phyloP scores from a whole-genome alignment of 176 grass and related monocot genomes.

The Calamus simplicifolius region DNA sequence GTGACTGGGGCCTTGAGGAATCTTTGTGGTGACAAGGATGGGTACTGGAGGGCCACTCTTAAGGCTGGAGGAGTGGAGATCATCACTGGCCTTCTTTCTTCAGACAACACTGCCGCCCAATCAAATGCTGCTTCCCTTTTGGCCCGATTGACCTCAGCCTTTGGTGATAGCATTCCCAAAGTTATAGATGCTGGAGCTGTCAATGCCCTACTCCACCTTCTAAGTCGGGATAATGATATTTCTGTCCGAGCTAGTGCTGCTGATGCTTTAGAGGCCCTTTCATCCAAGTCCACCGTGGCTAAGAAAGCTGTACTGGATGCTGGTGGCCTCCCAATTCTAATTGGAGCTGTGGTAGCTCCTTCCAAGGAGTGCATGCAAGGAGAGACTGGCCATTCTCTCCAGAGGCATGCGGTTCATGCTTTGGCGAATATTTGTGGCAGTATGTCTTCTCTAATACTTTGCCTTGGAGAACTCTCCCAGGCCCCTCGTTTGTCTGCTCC shows the following conservation, averaged over 20 bases:
- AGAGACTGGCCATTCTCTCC: conserved; percentile 62
- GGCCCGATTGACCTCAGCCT: conserved; percentile 78
- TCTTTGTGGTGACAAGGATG: conserved; percentile 94
- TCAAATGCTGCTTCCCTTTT: conserved; percentile 94
- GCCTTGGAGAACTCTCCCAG: conserved; percentile 79
- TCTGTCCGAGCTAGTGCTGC: conserved; percentile 82
- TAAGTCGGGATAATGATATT: conserved; percentile 78
- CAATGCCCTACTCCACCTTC: conserved; percentile 73
- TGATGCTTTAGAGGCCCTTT: conserved; percentile 92
- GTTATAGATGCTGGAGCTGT: conserved; percentile 78
- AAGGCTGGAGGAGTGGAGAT: conserved; percentile 94
- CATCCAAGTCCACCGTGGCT: conserved; percentile 76
- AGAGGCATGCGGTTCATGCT: conserved; percentile 70
- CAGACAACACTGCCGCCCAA: conserved; percentile 77
- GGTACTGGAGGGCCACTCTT: conserved; percentile 84
- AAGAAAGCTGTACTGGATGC: conserved; percentile 95
- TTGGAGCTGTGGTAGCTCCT: conserved; percentile 87
- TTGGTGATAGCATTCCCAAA: conserved; percentile 73
- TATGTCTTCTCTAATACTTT: conserved; percentile 67
- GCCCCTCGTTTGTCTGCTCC: conserved; percentile 29
- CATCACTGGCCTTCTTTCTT: conserved; percentile 85
- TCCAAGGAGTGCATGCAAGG: conserved; percentile 95
- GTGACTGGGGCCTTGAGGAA: conserved; percentile 86
- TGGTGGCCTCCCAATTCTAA: conserved; percentile 74
- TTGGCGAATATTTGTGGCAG: conserved; percentile 94